Evolutionary conservation across 495 filamentous ascomycete genomes (phyloP).

Genomic region (Poronia punctata): DNA sequence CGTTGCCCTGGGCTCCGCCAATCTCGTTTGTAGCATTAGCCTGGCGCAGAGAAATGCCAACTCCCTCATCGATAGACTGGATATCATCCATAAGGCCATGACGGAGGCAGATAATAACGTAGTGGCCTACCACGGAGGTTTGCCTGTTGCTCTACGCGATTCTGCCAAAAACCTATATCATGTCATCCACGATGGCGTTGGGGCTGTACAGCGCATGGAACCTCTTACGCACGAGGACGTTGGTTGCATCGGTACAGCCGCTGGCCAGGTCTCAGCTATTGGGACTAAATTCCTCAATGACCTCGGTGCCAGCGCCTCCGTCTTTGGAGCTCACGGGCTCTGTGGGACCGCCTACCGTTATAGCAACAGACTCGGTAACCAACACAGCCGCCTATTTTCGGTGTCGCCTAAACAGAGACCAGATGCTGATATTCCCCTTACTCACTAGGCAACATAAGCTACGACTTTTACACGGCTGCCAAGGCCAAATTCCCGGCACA

Average conservation of each 20-base stretch:
- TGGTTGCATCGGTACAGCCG: not conserved
- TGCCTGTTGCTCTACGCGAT: not conserved
- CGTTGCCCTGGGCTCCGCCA: too few relatives aligned
- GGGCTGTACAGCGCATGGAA: not conserved
- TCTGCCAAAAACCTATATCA: not conserved
- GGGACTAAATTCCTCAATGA: slow-evolving; percentile 1
- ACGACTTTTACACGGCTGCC: slow-evolving; percentile 2
- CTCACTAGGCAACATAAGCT: slow-evolving; percentile 1
- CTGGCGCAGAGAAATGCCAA: too few relatives aligned
- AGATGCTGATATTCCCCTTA: not conserved
- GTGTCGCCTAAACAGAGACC: not conserved
- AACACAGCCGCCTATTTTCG: too few relatives aligned
- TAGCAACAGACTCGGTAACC: slow-evolving; percentile 1
- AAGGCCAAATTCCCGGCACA: slow-evolving; percentile 7
- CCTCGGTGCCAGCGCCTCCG: not conserved
- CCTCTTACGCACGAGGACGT: slow-evolving; percentile 1
- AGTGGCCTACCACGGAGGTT: not conserved
- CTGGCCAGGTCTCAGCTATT: not conserved
- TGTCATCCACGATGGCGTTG: not conserved
- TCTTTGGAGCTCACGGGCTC: not conserved
- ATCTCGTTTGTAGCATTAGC: too few relatives aligned
- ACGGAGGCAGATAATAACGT: slow-evolving; percentile 2
- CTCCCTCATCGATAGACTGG: too few relatives aligned
- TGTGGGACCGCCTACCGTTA: not conserved
- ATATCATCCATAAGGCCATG: too few relatives aligned